phyloP scores from a whole-genome alignment of 257 asterid genomes.

The Solanum medicagineum region DNA sequence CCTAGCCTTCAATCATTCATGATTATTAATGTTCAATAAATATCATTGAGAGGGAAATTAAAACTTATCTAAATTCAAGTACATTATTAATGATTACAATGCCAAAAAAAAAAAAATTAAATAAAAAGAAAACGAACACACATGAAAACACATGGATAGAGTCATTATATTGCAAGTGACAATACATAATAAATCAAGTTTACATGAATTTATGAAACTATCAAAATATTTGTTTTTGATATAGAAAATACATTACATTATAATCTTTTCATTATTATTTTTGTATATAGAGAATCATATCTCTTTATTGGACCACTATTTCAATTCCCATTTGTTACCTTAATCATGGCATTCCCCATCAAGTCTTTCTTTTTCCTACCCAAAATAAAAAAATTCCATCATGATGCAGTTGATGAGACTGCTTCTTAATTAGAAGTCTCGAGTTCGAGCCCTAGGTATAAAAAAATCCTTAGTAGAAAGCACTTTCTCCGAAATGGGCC shows the following conservation, averaged over 20 bases:
- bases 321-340: constrained; percentile 35
- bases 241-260: not conserved
- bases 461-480: no score
- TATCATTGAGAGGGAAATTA: not conserved
- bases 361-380: not conserved
- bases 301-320: constrained; percentile 56
- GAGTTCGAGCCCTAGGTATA: no score
- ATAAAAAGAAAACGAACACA: not conserved
- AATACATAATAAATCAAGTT: not conserved
- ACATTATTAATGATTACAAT: constrained; percentile 17
- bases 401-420: no score
- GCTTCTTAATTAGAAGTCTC: no score
- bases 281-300: constrained; percentile 9
- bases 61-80: constrained; percentile 16
- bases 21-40: not conserved
- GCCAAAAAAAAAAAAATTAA: constrained; percentile 1
- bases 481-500: no score
- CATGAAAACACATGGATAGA: constrained; percentile 10
- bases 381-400: not conserved
- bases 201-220: not conserved
- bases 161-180: constrained; percentile 10
- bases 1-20: not conserved
- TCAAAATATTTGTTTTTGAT: not conserved
- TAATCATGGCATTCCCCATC: constrained; percentile 59
- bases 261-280: not conserved